Base-by-base conservation (phyloP, 1,284 basidiomycete species). In the Bothia castanella region DNA sequence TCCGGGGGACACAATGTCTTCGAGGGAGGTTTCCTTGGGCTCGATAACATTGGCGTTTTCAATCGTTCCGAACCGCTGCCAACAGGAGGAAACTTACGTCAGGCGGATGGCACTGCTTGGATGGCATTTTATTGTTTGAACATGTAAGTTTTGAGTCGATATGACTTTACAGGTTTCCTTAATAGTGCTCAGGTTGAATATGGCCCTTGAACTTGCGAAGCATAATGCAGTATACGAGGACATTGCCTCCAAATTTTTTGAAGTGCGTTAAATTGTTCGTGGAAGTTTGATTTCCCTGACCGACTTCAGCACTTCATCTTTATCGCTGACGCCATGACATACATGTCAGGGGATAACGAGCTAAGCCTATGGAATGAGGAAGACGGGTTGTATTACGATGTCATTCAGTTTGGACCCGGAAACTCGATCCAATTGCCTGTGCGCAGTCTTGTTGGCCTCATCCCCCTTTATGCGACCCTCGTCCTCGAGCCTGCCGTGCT, bases 81-180 rank as follows among this genome's bases (percentile, higher is more conserved):
- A 6, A 97, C 94, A 1, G 96, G 95, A 42, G 93, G 93, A 11
- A 79, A 71, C 13, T 76, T 99, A 49, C 92, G 95, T 47, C 96
- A 99, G 72, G 93, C 96, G 9, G 96, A 98, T 69, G 96, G 95
- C 16, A 98, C 96, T 6, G 92, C 94, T 0, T 98, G 96, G 96
- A 99, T 99, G 96, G 95, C 92, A 25, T 98, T 98, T 75, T 99
- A 96, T 69, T 92, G 87, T 60, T 73, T 98, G 54, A 96, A 96
- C 65, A 98, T 98, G 94, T 89, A 56, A 62, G 79, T 58, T 25
- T 25, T 38, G 29, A 12, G 30, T 10, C 34, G 42, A 47, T 21
- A 14, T 42, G 38, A n/a, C 31, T 32, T 40, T 45, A 29, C 12
- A 19, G 32, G 10, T 47, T 49, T 40, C 19, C 41, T 43, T 51